Evolutionary conservation across 1,284 basidiomycete genomes (phyloP).

Genomic region (Mycena sp.): DNA sequence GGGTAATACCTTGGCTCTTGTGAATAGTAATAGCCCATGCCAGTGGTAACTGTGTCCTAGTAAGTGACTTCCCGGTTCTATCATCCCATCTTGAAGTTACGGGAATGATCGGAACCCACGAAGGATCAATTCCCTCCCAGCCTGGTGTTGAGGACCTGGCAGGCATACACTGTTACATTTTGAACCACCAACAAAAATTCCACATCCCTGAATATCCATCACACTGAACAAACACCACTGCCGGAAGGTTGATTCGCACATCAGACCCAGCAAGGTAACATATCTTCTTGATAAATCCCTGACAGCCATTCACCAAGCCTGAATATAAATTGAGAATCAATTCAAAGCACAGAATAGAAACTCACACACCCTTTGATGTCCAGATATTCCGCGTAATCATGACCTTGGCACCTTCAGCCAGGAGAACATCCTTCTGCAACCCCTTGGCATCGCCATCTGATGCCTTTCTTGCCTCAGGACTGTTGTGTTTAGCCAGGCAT

Average conservation of each 20-base stretch:
- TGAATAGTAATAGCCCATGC: conserved; percentile 21
- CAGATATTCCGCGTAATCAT: conserved; percentile 26
- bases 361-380: conserved; percentile 4
- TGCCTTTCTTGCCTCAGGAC: background rate
- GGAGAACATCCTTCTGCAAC: conserved; percentile 12
- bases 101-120: conserved; percentile 2
- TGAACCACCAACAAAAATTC: background rate
- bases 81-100: conserved; percentile 5
- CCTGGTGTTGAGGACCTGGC: background rate
- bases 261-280: conserved; percentile 1
- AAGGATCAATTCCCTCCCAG: conserved; percentile 1
- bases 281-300: conserved; percentile 4
- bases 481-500: conserved; percentile 21
- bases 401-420: conserved; percentile 11
- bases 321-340: background rate
- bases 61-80: background rate
- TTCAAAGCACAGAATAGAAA: background rate
- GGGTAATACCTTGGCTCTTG: conserved; percentile 17
- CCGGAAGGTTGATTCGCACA: background rate
- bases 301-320: background rate
- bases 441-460: conserved; percentile 18
- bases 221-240: conserved; percentile 10
- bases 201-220: conserved; percentile 6
- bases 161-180: background rate
- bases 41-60: conserved; percentile 3